Base-by-base conservation (phyloP, 495 filamentous ascomycete genomes). In the Staphylotrichum longicolle region DNA sequence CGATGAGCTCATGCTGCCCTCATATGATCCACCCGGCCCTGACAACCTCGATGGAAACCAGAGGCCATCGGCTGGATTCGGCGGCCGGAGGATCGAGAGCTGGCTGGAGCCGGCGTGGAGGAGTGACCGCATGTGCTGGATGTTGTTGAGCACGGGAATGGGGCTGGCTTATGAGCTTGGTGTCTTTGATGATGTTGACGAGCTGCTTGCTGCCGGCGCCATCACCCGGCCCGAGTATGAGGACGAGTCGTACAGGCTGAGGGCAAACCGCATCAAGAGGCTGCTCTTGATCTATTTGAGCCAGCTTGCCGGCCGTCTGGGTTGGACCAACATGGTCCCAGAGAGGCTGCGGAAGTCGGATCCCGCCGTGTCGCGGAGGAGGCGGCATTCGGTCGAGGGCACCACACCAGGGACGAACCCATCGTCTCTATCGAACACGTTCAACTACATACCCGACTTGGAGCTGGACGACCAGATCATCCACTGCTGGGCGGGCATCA, bases 121-220 rank as follows among this genome's bases (percentile, higher is more conserved):
- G 63, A 96, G 91, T 62, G 94, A 98, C 63, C 88, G 93, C 45
- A 96, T 98, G 92, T 96, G 91, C 65, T 97, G 94, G 95, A 98
- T 96, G 91, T 72, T 98, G 12, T 82, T 98, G 50, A 94, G 91
- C 60, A 94, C 90, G 37, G 91, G 91, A 5, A 86, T 94, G 76
- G 86, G 91, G 3, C 77, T 98, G 42, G 90, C 92, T 1, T 95
- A 94, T 60, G 94, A 98, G 73, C 83, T 98, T 15, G 94, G 94
- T 14, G 90, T 98, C 3, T 98, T 98, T 60, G 94, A 97, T 62
- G 84, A 90, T 47, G 88, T 88, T 59, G 88, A 86, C 53, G 87
- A 87, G 60, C 68, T 82, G 39, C 70, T 81, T 39, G 76, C 76
- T 40, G 65, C 77, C 2, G 77, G 77, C n/a, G 79, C 78, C 57